phyloP scores from a whole-genome alignment of 2,329 filamentous ascomycete species.

The Alternaria sp. region DNA sequence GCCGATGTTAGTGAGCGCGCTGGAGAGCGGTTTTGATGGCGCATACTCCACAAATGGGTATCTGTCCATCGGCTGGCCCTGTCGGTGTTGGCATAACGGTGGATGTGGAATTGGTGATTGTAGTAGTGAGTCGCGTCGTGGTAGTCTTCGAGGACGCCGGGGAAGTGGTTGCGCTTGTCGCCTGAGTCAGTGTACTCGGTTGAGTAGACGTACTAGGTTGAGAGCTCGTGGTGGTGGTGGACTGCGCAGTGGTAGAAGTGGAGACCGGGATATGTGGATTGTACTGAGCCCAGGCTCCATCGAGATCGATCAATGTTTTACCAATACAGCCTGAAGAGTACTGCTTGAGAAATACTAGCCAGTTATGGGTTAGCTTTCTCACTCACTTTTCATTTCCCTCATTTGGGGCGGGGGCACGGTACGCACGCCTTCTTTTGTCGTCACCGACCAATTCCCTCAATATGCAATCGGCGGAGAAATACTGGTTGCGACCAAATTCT shows the following conservation, averaged over 20 bases:
- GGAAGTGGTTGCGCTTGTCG: neutral
- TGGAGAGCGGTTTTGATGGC: no score
- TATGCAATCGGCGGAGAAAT: constrained; percentile 11
- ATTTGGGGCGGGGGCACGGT: neutral
- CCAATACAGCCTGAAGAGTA: constrained; percentile 4
- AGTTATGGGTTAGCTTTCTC: constrained; percentile 2
- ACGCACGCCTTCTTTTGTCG: constrained; percentile 8
- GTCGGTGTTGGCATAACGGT: neutral
- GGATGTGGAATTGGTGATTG: neutral
- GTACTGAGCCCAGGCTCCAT: constrained; percentile 11
- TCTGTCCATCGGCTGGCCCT: neutral
- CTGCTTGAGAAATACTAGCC: constrained; percentile 6
- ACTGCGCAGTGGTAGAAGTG: neutral
- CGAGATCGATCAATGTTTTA: neutral
- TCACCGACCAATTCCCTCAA: constrained; percentile 5
- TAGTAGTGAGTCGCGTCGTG: neutral
- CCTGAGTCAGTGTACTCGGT: neutral
- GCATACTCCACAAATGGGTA: constrained; percentile 16
- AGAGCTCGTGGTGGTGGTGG: neutral
- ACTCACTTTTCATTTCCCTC: neutral
- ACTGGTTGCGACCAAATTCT: neutral
- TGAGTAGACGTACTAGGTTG: neutral
- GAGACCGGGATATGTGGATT: neutral
- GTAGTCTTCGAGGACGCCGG: neutral
- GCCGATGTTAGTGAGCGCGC: neutral